These are phyloP conservation scores for Pseudophaeomoniella oleicola DNA, from an alignment of 2,329 filamentous ascomycete genomes.

Conservation along the genomic window DNA sequence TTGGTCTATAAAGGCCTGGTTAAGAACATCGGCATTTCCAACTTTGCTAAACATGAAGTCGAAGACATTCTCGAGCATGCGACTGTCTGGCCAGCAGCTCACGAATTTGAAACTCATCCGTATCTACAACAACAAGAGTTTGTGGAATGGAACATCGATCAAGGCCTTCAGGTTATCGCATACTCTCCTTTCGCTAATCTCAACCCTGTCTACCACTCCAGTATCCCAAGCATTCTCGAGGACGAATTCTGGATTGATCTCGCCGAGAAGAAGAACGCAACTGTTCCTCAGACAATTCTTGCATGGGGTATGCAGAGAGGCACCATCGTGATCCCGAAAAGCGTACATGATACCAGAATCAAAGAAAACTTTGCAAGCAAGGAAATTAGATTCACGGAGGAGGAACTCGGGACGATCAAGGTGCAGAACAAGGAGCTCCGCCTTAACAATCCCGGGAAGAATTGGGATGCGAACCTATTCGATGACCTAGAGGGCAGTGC, in stretches of 20 bases:
- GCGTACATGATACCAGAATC: conserved; percentile 26
- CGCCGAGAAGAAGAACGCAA: conserved; percentile 25
- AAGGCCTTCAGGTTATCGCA: conserved; percentile 21
- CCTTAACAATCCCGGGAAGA: conserved; percentile 26
- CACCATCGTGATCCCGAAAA: conserved; percentile 38
- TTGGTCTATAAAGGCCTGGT: conserved; percentile 42
- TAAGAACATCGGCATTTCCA: conserved; percentile 58
- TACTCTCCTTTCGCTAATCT: conserved; percentile 26
- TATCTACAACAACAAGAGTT: conserved; percentile 22
- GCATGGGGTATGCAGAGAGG: conserved; percentile 34
- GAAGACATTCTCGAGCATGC: conserved; percentile 13
- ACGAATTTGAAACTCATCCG: conserved; percentile 24
- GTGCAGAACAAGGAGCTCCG: conserved; percentile 20
- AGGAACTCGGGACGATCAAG: conserved; percentile 12
- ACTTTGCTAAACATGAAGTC: conserved; percentile 17
- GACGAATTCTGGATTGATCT: conserved; percentile 26
- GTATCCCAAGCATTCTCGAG: conserved; percentile 22
- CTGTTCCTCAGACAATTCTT: conserved; percentile 29
- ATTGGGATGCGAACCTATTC: conserved; percentile 26
- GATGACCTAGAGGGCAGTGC: conserved; percentile 24
- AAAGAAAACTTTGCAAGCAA: conserved; percentile 26
- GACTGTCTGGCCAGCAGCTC: conserved; percentile 15
- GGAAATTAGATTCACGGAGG: conserved; percentile 9
- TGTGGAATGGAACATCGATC: conserved; percentile 18
- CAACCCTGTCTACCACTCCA: conserved; percentile 30